Conservation (phyloP, 306 rosid genomes). For the Malus sylvestris region DNA sequence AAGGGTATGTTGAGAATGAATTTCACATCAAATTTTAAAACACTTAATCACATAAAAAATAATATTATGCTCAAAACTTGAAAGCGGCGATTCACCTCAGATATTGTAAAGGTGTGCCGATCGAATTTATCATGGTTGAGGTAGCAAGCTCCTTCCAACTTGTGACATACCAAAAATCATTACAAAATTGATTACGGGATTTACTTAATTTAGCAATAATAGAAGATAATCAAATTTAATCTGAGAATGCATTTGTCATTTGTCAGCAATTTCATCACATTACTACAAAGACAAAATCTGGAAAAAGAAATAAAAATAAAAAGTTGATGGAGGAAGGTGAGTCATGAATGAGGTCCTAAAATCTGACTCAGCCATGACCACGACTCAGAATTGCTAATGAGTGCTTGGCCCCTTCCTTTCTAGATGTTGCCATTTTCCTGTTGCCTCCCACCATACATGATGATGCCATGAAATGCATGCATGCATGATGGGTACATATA, state of each 20-base stretch:
- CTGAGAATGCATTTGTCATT: slow-evolving; percentile 3
- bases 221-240: slow-evolving; percentile 1
- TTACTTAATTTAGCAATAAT: slow-evolving; percentile 6
- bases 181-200: not conserved
- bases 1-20: no score
- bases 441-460: not conserved
- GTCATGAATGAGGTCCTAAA: slow-evolving; percentile 37
- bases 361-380: slow-evolving; percentile 53
- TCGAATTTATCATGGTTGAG: not conserved
- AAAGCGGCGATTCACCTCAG: not conserved
- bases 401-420: slow-evolving; percentile 8
- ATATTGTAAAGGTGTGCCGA: not conserved
- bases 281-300: not conserved
- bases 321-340: slow-evolving; percentile 13
- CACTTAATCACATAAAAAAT: no score
- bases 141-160: not conserved
- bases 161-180: not conserved
- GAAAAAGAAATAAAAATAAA: not conserved
- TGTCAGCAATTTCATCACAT: not conserved
- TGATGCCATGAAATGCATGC: not conserved
- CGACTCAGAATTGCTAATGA: slow-evolving; percentile 6
- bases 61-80: not conserved
- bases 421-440: not conserved
- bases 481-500: not conserved
- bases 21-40: no score